A percentile compares a stretch with the other conserved stretches of the same genome.
These are phyloP conservation scores for Zygoascus bituminiphila DNA, from an alignment of 805 yeast species.

Conservation along the genomic window DNA sequence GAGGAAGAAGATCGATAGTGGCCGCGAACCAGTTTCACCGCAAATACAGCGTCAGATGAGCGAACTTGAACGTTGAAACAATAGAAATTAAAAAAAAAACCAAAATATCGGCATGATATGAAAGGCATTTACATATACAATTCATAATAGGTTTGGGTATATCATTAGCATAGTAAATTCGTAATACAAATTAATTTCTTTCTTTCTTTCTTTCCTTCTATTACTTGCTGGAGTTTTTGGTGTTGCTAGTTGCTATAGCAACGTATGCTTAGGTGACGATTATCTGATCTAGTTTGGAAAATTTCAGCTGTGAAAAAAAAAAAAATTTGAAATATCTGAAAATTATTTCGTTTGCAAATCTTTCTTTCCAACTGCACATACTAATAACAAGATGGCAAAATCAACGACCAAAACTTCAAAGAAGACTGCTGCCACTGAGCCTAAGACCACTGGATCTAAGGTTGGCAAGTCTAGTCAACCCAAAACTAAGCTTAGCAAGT, in stretches of 20 bases:
- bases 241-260: neutral
- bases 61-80: slow-evolving; percentile 1
- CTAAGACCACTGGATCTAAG: slow-evolving; percentile 25
- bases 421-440: slow-evolving; percentile 13
- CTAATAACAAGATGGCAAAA: slow-evolving; percentile 12
- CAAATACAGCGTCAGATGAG: neutral
- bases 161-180: neutral
- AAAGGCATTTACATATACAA: neutral
- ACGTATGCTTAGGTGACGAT: neutral
- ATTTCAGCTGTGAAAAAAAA: neutral
- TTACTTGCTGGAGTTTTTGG: neutral
- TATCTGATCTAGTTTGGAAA: neutral
- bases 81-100: slow-evolving; percentile 1
- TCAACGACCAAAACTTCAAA: slow-evolving; percentile 6
- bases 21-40: neutral
- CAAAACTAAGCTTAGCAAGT: slow-evolving; percentile 10
- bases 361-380: neutral
- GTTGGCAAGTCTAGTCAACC: slow-evolving; percentile 9
- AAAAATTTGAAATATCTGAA: neutral
- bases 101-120: neutral
- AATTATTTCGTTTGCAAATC: neutral
- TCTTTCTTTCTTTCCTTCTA: too few species aligned
- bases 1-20: slow-evolving; percentile 38
- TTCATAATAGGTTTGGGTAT: neutral
- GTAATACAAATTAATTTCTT: neutral